These are phyloP conservation scores for Cryphonectria carpinicola DNA, from an alignment of 2,329 filamentous ascomycete species.

Conservation along the genomic window DNA sequence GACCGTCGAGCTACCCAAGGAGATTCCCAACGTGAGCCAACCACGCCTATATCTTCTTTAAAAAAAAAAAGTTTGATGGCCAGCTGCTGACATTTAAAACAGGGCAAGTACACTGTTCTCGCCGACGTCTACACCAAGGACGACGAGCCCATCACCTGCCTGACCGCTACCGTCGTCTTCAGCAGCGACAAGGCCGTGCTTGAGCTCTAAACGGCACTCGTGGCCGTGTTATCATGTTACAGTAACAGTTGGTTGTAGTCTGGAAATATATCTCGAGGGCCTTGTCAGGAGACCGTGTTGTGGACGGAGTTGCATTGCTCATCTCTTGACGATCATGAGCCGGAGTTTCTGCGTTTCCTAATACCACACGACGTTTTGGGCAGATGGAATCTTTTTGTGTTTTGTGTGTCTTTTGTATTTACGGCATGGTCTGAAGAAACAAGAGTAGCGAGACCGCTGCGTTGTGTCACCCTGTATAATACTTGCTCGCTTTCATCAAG, in stretches of 20 bases:
- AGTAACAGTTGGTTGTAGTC: neutral
- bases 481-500: neutral
- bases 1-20: conserved; percentile 78
- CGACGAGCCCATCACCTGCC: conserved; percentile 78
- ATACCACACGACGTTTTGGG: conserved; percentile 6
- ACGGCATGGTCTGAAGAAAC: conserved; percentile 2
- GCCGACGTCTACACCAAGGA: conserved; percentile 83
- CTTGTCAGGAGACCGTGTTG: neutral
- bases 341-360: conserved; percentile 27
- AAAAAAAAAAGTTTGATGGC: neutral
- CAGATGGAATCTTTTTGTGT: neutral
- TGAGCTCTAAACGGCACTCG: conserved; percentile 22
- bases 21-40: conserved; percentile 81
- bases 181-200: conserved; percentile 37
- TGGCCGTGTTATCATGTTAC: neutral
- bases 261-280: neutral
- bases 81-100: conserved; percentile 16
- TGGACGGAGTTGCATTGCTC: conserved; percentile 25
- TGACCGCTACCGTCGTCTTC: conserved; percentile 76
- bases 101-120: conserved; percentile 89
- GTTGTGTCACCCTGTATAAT: neutral
- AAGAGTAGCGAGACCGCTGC: conserved; percentile 5
- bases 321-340: conserved; percentile 21
- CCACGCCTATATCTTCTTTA: neutral
- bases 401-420: conserved; percentile 1